Conservation (phyloP, 2,329 filamentous ascomycete genomes). For the Aspergillus sp. region DNA sequence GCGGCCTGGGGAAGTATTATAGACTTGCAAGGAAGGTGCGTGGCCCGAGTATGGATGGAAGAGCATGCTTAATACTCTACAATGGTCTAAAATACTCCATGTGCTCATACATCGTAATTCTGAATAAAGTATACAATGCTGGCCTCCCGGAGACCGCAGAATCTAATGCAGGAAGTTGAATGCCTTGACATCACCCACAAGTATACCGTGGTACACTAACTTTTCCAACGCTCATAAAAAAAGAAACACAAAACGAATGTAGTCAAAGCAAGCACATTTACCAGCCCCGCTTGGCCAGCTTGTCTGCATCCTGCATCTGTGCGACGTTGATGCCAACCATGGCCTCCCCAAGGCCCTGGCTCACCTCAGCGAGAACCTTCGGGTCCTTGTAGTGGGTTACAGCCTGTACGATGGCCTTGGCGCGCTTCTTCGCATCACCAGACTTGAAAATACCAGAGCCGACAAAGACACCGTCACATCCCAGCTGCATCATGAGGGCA, state of each 20-base stretch:
- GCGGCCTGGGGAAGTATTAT: background rate
- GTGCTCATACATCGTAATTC: conserved; percentile 17
- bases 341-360: conserved; percentile 87
- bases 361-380: conserved; percentile 81
- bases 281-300: conserved; percentile 83
- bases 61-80: background rate
- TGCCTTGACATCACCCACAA: conserved; percentile 5
- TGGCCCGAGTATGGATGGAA: background rate
- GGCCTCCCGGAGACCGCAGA: background rate
- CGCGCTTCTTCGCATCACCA: conserved; percentile 83
- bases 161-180: conserved; percentile 10
- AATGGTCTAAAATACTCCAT: conserved; percentile 6
- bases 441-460: conserved; percentile 97
- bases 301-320: conserved; percentile 74
- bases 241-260: background rate
- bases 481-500: conserved; percentile 98
- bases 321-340: conserved; percentile 95
- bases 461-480: conserved; percentile 97
- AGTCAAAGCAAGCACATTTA: conserved; percentile 43
- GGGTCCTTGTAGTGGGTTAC: conserved; percentile 87
- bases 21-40: background rate
- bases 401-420: conserved; percentile 91
- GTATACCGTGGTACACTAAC: conserved; percentile 8
- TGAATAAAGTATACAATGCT: conserved; percentile 8
- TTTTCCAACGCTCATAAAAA: conserved; percentile 16